A percentile compares a stretch with the other conserved stretches of the same genome.
These are phyloP conservation scores for Trichoderma hamatum DNA, from an alignment of 2,329 filamentous ascomycete species.

Conservation along the genomic window DNA sequence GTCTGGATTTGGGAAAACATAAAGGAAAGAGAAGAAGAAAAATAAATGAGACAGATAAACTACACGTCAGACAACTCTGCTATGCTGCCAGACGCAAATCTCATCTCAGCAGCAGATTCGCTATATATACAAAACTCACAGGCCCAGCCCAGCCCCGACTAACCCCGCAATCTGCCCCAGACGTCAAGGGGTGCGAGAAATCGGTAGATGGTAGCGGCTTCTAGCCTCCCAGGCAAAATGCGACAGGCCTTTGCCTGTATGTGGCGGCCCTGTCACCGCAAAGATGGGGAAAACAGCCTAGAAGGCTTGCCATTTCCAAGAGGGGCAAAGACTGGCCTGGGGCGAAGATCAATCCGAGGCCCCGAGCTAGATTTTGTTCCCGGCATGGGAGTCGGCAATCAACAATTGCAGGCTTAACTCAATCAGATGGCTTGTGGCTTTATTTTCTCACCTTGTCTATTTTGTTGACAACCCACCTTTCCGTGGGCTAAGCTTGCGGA, in stretches of 20 bases:
- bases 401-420: too few species aligned
- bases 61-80: not conserved
- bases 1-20: not conserved
- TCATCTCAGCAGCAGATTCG: not conserved
- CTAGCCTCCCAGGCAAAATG: not conserved
- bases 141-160: too few species aligned
- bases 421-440: not conserved
- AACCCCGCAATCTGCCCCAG: constrained; percentile 25
- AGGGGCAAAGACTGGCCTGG: constrained; percentile 8
- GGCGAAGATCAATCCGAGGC: constrained; percentile 3
- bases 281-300: not conserved
- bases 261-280: not conserved
- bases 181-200: not conserved
- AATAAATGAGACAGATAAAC: not conserved
- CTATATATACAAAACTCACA: not conserved
- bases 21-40: not conserved
- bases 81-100: not conserved
- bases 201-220: constrained; percentile 22
- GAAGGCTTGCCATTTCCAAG: not conserved
- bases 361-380: not conserved
- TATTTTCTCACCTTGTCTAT: not conserved
- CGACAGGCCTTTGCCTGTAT: not conserved
- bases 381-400: constrained; percentile 21
- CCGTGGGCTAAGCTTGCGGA: not conserved
- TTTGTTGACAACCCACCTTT: not conserved